A percentile compares a stretch with the other conserved stretches of the same genome.
phyloP scores from a whole-genome alignment of 2,329 filamentous ascomycete genomes.

The Ophiognomonia clavigignenti-juglandacearum region DNA sequence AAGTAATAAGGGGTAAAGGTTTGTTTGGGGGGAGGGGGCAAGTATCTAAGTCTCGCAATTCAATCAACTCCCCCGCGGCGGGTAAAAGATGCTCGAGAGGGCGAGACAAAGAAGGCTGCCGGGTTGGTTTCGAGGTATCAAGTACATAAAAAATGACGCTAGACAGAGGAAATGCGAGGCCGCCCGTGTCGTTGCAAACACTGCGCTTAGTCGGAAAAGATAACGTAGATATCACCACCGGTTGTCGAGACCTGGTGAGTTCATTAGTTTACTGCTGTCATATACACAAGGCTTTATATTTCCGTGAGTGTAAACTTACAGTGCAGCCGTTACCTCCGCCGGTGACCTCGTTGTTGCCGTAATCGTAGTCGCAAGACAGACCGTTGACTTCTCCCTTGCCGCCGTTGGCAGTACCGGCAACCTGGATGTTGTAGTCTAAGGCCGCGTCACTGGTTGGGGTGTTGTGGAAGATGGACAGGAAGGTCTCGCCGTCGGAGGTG shows the following conservation, averaged over 20 bases:
- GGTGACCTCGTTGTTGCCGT: conserved; percentile 13
- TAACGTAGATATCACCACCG: conserved; percentile 12
- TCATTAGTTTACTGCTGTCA: background rate
- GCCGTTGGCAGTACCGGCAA: conserved; percentile 57
- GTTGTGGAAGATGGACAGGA: conserved; percentile 83
- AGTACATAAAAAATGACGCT: conserved; percentile 14
- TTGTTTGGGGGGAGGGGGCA: conserved; percentile 1
- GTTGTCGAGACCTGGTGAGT: conserved; percentile 8
- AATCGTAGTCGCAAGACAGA: conserved; percentile 55
- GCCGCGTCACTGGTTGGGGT: conserved; percentile 63
- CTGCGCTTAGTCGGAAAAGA: conserved; percentile 10
- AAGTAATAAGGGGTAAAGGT: no score
- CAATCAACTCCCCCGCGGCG: background rate
- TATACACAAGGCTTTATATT: background rate
- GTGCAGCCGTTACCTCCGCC: conserved; percentile 63
- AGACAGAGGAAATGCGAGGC: conserved; percentile 11
- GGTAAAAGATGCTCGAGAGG: background rate
- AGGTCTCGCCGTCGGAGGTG: conserved; percentile 60
- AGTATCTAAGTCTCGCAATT: conserved; percentile 4
- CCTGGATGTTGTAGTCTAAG: conserved; percentile 76
- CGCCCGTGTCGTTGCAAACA: conserved; percentile 5
- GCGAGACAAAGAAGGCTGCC: background rate
- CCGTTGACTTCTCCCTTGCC: conserved; percentile 19
- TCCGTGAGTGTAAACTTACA: conserved; percentile 50
- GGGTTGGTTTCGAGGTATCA: conserved; percentile 12